Base-by-base conservation (phyloP, 1,284 basidiomycete genomes). In the Ustilago sp. region DNA sequence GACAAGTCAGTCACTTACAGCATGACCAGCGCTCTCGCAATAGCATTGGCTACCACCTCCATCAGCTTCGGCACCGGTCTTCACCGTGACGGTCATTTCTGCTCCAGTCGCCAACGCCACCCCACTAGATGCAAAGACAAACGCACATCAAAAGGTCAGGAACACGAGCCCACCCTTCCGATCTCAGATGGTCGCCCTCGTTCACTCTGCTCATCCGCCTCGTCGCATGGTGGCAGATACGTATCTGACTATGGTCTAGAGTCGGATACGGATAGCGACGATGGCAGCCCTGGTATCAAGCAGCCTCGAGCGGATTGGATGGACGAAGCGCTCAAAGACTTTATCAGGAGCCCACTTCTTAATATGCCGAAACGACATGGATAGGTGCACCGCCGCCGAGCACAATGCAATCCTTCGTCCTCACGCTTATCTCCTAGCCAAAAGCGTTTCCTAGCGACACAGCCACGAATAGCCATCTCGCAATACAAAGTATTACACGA, bases 231-330 rank as follows among this genome's bases (percentile, higher is more conserved):
- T 9, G 66, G 43, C 19, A 53, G 36, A 8, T 53, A 58, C 53
- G 19, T 61, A 0, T 59, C 62, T 2, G 68, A 70, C 43, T 70
- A 65, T 45, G 68, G 59, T 5, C 47, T 70, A 8, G 68, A 70
- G 9, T 64, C 62, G 54, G 62, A 64, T 36, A 65, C 47, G 11
- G 68, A 70, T 2, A 64, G 63, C 23, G 57, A 53, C 36, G 41
- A 50, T 12, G n/a, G 17, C 5, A 32, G 39, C 28, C 43, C 54
- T 2, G n/a, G 54, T 7, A 28, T 17, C 4, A 62, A n/a, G 17
- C 39, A 35, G 2, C 60, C 66, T 0, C 48, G 17, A 3, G 34
- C 59, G 0, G 59, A 70, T 11, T 70, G 68, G 68, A 69, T 53
- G 6, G 61, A 69, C 32, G 43, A 51, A 41, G 54, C 43, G 32